Evolutionary conservation across 371 early-diverging fungal genomes (phyloP).

Genomic region (Nematocida minor): DNA sequence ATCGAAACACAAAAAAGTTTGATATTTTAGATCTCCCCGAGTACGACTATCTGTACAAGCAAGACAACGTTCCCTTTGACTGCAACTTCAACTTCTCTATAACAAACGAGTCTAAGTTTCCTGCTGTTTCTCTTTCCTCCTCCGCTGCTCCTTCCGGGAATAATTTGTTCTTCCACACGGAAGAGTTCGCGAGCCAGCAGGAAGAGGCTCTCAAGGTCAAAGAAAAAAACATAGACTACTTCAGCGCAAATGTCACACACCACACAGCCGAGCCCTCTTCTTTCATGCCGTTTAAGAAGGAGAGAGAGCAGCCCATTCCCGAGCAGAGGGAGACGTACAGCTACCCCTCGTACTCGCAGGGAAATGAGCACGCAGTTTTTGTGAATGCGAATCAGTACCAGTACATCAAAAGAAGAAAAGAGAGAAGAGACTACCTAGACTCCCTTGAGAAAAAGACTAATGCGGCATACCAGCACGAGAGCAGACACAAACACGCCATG

Average conservation of each 20-base stretch:
- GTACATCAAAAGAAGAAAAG: slow-evolving; percentile 72
- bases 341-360: slow-evolving; percentile 65
- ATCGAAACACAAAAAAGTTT: slow-evolving; percentile 50
- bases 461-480: slow-evolving; percentile 81
- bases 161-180: background rate
- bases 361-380: slow-evolving; percentile 72
- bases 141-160: background rate
- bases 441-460: slow-evolving; percentile 56
- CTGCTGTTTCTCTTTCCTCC: background rate
- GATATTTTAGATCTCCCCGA: slow-evolving; percentile 29
- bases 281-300: background rate
- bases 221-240: background rate
- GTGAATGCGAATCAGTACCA: slow-evolving; percentile 87
- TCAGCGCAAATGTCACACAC: background rate
- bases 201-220: background rate
- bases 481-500: slow-evolving; percentile 90
- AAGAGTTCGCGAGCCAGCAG: background rate
- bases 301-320: slow-evolving; percentile 7
- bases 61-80: slow-evolving; percentile 15
- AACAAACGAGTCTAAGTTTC: slow-evolving; percentile 19
- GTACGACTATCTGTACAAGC: slow-evolving; percentile 43
- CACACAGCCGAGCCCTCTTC: background rate
- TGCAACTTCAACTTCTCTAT: slow-evolving; percentile 39
- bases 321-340: slow-evolving; percentile 72
- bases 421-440: slow-evolving; percentile 65